Evolutionary conservation across 148 eudicot genomes (phyloP).

Genomic region (Fagopyrum tataricum): DNA sequence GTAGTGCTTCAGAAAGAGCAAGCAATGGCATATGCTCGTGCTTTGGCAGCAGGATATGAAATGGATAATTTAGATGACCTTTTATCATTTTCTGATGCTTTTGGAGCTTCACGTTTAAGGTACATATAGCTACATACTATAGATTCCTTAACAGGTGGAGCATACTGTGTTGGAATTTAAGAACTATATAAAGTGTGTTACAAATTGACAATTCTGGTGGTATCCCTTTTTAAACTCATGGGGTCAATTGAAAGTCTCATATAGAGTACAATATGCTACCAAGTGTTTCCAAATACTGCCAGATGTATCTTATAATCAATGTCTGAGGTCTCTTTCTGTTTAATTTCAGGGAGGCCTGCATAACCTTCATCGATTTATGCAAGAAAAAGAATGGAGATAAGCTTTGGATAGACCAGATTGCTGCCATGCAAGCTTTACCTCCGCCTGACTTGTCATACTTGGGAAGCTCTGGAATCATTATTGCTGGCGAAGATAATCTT

Average conservation of each 20-base stretch:
- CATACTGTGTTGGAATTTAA: neutral
- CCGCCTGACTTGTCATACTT: constrained; percentile 43
- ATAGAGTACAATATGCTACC: neutral
- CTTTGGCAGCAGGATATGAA: constrained; percentile 78
- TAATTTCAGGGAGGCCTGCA: constrained; percentile 66
- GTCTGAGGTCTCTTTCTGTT: constrained; percentile 15
- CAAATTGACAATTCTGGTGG: neutral
- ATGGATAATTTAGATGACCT: constrained; percentile 58
- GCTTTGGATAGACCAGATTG: constrained; percentile 79
- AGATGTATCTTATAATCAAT: neutral
- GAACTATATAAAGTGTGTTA: neutral
- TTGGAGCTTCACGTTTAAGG: constrained; percentile 90
- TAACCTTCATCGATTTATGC: constrained; percentile 63
- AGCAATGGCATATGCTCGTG: constrained; percentile 91
- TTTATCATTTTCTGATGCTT: constrained; percentile 60
- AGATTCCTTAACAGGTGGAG: neutral
- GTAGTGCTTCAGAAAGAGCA: constrained; percentile 72
- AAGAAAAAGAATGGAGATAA: constrained; percentile 65
- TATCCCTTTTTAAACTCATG: neutral
- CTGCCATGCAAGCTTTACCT: constrained; percentile 74
- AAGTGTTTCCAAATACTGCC: neutral
- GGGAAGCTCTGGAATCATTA: constrained; percentile 53
- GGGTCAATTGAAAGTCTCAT: neutral
- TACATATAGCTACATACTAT: constrained; percentile 15
- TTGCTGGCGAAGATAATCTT: constrained; percentile 51